Evolutionary conservation across 2,329 filamentous ascomycete genomes (phyloP).

Genomic region (Daldinia sp.): DNA sequence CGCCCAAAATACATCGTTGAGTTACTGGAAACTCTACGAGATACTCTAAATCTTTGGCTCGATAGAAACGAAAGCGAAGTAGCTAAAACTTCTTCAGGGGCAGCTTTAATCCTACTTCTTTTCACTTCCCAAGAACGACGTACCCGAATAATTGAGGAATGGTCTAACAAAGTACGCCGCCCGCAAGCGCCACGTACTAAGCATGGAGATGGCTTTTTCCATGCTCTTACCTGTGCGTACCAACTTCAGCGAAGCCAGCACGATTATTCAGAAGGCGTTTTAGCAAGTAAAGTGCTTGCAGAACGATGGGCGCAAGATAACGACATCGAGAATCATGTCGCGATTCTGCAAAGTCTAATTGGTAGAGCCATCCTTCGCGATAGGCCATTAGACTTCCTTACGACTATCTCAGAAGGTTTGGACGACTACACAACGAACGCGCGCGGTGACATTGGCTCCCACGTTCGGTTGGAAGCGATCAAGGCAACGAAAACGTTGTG

Average conservation of each 20-base stretch:
- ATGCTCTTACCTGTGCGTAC: conserved; percentile 61
- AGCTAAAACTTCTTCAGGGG: conserved; percentile 58
- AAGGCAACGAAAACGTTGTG: conserved; percentile 75
- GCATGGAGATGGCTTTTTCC: conserved; percentile 61
- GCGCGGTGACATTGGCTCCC: conserved; percentile 87
- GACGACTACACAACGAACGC: conserved; percentile 93
- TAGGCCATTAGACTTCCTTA: conserved; percentile 53
- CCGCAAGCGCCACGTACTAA: conserved; percentile 47
- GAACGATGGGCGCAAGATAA: conserved; percentile 61
- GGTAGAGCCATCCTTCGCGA: conserved; percentile 56
- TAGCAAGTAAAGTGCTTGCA: conserved; percentile 56
- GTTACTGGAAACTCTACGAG: conserved; percentile 42
- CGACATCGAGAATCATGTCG: conserved; percentile 61
- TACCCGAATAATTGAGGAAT: conserved; percentile 53
- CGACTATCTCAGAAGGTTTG: conserved; percentile 65
- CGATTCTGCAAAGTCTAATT: conserved; percentile 64
- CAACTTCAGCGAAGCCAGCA: conserved; percentile 48
- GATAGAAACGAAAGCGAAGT: conserved; percentile 60
- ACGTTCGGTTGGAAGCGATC: conserved; percentile 82
- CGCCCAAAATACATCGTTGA: conserved; percentile 30
- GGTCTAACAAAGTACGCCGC: conserved; percentile 55
- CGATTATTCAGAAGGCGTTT: conserved; percentile 34
- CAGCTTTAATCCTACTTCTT: conserved; percentile 59
- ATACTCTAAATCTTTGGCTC: conserved; percentile 57
- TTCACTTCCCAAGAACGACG: conserved; percentile 52